Percentiles rank a stretch among this genome's conserved stretches.
Evolutionary conservation across 75 land plant genomes (phyloP).

Genomic region (Selaginella tamariscina): DNA sequence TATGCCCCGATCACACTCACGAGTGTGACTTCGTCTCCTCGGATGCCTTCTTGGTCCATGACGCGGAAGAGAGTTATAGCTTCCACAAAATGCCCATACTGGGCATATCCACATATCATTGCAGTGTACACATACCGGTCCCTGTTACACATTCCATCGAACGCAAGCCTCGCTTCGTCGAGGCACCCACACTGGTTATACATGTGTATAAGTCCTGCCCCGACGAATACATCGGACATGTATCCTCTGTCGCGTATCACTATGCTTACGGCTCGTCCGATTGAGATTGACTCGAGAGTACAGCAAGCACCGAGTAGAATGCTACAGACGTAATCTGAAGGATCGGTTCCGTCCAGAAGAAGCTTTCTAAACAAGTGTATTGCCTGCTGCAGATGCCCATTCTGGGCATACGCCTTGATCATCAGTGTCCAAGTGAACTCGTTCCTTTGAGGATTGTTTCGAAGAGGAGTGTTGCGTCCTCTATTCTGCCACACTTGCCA

Average conservation of each 20-base stretch:
- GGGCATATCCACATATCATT: conserved; percentile 1
- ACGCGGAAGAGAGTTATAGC: background rate
- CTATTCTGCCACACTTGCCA: background rate
- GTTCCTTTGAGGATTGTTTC: background rate
- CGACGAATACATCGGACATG: conserved; percentile 6
- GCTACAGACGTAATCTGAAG: background rate
- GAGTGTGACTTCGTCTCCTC: background rate
- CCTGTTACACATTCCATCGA: background rate
- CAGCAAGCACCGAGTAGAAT: background rate
- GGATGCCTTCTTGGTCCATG: background rate
- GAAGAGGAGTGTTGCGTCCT: background rate
- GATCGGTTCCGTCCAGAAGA: background rate
- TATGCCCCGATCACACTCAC: background rate
- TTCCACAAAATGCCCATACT: background rate
- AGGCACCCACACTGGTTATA: background rate
- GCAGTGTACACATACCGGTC: background rate
- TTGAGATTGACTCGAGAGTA: no score
- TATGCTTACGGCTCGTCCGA: background rate
- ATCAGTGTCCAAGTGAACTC: background rate
- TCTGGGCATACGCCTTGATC: background rate
- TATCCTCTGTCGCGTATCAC: background rate
- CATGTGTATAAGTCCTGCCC: conserved; percentile 6
- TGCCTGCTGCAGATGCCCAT: background rate
- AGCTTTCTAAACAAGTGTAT: background rate
- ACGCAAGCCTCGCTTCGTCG: background rate